Base-by-base conservation (phyloP, 768 basidiomycete species). In the Lentinula guzmanii region DNA sequence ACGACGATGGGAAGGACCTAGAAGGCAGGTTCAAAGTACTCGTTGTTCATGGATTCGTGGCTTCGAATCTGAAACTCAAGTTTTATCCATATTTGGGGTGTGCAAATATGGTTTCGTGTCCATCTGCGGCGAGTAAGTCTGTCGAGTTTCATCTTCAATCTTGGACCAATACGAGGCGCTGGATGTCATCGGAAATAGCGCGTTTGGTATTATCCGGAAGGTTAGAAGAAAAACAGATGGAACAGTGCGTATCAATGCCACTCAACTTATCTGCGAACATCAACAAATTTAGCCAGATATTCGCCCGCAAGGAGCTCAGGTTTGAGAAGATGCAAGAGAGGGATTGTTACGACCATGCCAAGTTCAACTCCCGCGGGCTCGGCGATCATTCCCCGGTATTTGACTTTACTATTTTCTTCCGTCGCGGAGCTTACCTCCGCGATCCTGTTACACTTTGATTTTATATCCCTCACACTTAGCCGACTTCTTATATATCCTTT, bases 161-260 rank as follows among this genome's bases (percentile, higher is more conserved):
- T 77, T 95, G 21, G 90, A 91, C 66, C 81, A 83, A 53, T 98
- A 96, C 69, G 93, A 94, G 64, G 79, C 92, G 5, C 80, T 95
- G 52, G 94, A 95, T 65, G 82, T 97, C 61, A 96, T 99, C 51
- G 97, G 97, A 4, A 98, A 95, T 68, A 97, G 97, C 33, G 92
- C 91, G 4, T 99, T 99, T 77, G 97, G 97, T 1, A 92, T 98
- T 63, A 99, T 99, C 65, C 86, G 94, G 62, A 98, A 98, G 77
- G 95, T 98, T 10, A 80, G 86, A 64, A 78, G 93, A 67, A 92
- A 91, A 72, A 75, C 82, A 13, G 95, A 97, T 72, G 91, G 92
- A 37, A 68, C 84, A 72, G 93, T 95, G 65, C 65, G 90, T 83
- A 18, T 15, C 33, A 54, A 45, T 46, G 55, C 16, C 13, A 65